Evolutionary conservation across 2,329 filamentous ascomycete genomes (phyloP).

Genomic region (Emmonsia crescens): DNA sequence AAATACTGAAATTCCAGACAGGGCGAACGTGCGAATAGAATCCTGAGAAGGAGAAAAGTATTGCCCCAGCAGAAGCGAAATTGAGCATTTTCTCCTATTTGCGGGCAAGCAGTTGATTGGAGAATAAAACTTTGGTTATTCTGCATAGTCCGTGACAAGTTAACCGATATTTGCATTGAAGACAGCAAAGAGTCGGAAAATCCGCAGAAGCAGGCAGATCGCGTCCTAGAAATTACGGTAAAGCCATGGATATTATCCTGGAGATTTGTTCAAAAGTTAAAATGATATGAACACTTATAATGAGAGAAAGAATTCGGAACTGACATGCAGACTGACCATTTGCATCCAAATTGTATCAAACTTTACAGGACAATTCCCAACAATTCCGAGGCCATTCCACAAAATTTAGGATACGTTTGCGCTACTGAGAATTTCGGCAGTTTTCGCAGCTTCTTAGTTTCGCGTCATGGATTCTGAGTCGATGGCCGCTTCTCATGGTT

Average conservation of each 20-base stretch:
- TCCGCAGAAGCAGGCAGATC: not conserved
- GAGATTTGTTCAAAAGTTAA: not conserved
- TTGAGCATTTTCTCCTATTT: not conserved
- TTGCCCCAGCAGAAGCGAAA: not conserved
- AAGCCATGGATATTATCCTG: not conserved
- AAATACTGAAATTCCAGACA: not conserved
- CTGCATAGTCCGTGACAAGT: not conserved
- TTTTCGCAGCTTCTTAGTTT: too few species aligned
- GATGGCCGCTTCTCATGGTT: not conserved
- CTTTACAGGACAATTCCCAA: not conserved
- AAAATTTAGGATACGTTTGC: not conserved
- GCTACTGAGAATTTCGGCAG: not conserved
- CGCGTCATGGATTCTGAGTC: not conserved
- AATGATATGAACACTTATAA: not conserved
- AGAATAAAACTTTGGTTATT: not conserved
- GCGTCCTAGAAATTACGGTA: not conserved
- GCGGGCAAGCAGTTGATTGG: too few species aligned
- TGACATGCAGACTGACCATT: not conserved
- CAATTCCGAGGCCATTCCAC: not conserved
- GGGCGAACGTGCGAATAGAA: not conserved
- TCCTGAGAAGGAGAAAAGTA: not conserved
- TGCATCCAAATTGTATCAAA: not conserved
- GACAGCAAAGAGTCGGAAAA: not conserved
- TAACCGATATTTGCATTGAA: not conserved
- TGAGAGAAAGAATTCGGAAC: not conserved